These are phyloP conservation scores for Globisporangium irregulare DNA, from an alignment of 352 stramenopile species.

Conservation along the genomic window DNA sequence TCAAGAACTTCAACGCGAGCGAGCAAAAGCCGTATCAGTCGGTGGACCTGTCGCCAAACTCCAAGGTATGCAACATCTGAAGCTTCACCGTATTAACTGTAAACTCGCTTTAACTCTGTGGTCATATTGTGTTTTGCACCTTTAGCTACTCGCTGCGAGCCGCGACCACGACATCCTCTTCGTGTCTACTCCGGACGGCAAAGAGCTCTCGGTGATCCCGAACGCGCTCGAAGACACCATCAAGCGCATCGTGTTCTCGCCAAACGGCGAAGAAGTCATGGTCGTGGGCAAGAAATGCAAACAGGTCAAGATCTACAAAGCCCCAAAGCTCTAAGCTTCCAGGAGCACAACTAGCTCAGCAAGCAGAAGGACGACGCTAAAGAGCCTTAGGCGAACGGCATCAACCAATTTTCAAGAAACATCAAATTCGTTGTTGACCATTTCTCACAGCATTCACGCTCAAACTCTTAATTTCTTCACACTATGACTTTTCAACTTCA, in stretches of 20 bases:
- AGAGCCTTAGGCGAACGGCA: background rate
- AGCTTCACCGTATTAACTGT: background rate
- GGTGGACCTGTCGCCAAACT: conserved; percentile 60
- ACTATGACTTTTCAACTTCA: background rate
- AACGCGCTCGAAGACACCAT: conserved; percentile 63
- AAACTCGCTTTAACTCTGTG: background rate
- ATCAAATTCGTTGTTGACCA: conserved; percentile 11
- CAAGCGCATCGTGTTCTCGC: conserved; percentile 61
- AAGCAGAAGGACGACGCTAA: background rate
- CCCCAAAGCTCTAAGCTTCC: conserved; percentile 27
- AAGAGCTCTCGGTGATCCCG: conserved; percentile 46
- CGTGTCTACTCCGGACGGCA: conserved; percentile 42
- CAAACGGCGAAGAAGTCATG: conserved; percentile 60
- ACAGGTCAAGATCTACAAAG: conserved; percentile 69
- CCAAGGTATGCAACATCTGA: conserved; percentile 42
- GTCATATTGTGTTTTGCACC: background rate
- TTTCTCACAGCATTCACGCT: background rate
- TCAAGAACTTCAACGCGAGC: conserved; percentile 60
- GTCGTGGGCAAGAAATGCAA: conserved; percentile 64
- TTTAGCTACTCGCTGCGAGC: conserved; percentile 54
- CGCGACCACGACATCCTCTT: conserved; percentile 60
- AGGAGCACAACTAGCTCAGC: conserved; percentile 4
- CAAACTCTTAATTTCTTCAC: background rate
- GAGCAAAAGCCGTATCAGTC: conserved; percentile 50
- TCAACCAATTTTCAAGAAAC: conserved; percentile 8